These are phyloP conservation scores for Haplosporangium sp. DNA, from an alignment of 371 early-diverging fungal genomes.

Conservation along the genomic window DNA sequence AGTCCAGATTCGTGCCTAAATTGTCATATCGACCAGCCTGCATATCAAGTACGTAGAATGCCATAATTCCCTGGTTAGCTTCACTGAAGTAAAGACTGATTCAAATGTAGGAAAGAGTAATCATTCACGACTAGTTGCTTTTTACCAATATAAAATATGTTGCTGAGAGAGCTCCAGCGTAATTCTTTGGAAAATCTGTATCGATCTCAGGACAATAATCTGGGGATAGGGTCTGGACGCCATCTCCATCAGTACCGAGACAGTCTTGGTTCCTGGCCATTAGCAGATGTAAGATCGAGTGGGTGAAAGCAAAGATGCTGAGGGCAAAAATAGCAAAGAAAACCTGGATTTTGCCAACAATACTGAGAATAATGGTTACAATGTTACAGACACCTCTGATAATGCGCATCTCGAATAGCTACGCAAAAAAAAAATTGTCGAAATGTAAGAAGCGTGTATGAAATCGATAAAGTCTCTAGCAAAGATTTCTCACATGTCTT, in stretches of 20 bases:
- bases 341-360: constrained; percentile 21
- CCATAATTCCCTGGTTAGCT: not conserved
- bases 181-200: constrained; percentile 8
- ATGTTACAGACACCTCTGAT: constrained; percentile 28
- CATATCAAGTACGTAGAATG: not conserved
- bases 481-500: not conserved
- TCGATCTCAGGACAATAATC: not conserved
- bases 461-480: not conserved
- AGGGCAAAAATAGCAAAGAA: constrained; percentile 40
- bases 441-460: not conserved
- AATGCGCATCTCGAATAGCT: constrained; percentile 40
- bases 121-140: not conserved
- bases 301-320: constrained; percentile 25
- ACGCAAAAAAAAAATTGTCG: not conserved
- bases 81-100: not conserved
- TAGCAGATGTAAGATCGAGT: constrained; percentile 25
- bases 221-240: not conserved
- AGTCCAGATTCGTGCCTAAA: constrained; percentile 12
- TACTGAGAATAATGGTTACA: constrained; percentile 30
- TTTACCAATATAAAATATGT: constrained; percentile 42
- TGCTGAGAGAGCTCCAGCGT: constrained; percentile 22
- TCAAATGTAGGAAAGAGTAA: not conserved
- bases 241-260: not conserved
- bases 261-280: constrained; percentile 11
- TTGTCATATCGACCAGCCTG: constrained; percentile 37